These are phyloP conservation scores for Hericium alpestre DNA, from an alignment of 768 basidiomycete genomes.

Conservation along the genomic window DNA sequence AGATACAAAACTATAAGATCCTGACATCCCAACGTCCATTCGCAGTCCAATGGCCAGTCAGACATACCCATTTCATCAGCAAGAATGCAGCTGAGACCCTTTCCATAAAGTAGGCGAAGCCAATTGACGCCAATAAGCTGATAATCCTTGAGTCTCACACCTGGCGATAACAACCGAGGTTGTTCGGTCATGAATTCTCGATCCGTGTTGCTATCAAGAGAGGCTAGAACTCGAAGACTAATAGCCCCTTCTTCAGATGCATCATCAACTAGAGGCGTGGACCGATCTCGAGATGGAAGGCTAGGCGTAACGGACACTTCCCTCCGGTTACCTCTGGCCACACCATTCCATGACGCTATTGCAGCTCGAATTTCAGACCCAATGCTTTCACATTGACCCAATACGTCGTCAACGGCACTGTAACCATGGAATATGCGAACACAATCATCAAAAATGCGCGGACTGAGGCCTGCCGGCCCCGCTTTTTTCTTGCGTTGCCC, in stretches of 20 bases:
- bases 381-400: conserved; percentile 81
- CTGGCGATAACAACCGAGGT: conserved; percentile 54
- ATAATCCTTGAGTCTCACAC: conserved; percentile 85
- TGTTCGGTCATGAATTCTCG: conserved; percentile 67
- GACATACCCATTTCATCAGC: conserved; percentile 97
- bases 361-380: conserved; percentile 62
- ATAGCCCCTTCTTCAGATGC: conserved; percentile 50
- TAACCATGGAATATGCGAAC: conserved; percentile 77
- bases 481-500: conserved; percentile 83
- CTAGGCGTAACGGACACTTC: conserved; percentile 24
- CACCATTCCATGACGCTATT: conserved; percentile 64
- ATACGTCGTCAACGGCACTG: conserved; percentile 76
- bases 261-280: conserved; percentile 21
- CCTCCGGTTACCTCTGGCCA: conserved; percentile 26
- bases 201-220: conserved; percentile 29
- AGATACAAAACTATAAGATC: conserved; percentile 4
- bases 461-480: conserved; percentile 72
- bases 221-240: conserved; percentile 38
- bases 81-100: conserved; percentile 82
- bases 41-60: neutral
- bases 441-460: conserved; percentile 86
- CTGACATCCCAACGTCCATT: neutral
- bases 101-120: conserved; percentile 79
- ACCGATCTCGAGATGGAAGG: conserved; percentile 11
- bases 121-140: conserved; percentile 97